A percentile compares a stretch with the other conserved stretches of the same genome.
Conservation (phyloP, 2,329 filamentous ascomycete species). For the Pseudogymnoascus sp. region DNA sequence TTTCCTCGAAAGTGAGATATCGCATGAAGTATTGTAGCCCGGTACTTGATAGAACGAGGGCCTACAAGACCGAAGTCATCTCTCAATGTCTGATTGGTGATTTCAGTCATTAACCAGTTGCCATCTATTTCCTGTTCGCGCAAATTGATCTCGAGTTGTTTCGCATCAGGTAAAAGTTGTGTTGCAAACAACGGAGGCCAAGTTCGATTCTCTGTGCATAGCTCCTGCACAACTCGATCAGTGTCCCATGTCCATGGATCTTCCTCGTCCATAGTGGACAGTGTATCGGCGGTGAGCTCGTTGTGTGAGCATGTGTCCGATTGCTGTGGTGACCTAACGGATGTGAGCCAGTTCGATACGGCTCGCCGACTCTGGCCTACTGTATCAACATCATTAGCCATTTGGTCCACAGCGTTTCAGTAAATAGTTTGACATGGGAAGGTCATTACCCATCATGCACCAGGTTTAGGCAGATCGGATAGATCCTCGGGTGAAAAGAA, state of each 20-base stretch:
- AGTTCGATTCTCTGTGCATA: conserved; percentile 50
- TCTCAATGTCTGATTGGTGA: conserved; percentile 20
- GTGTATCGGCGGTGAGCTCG: neutral
- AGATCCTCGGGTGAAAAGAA: neutral
- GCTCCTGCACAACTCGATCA: conserved; percentile 56
- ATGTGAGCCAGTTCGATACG: conserved; percentile 7
- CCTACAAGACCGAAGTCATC: conserved; percentile 22
- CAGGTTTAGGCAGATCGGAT: neutral
- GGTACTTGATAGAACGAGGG: neutral
- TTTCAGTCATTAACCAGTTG: conserved; percentile 18
- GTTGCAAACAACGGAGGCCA: conserved; percentile 31
- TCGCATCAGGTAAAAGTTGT: neutral
- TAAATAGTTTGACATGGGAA: neutral
- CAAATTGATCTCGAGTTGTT: neutral
- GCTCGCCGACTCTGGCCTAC: conserved; percentile 1
- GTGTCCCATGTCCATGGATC: conserved; percentile 73
- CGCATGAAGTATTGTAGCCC: conserved; percentile 6
- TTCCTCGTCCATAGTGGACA: conserved; percentile 28
- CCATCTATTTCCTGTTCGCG: conserved; percentile 15
- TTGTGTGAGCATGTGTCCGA: conserved; percentile 1
- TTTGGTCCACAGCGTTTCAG: neutral
- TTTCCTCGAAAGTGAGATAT: neutral
- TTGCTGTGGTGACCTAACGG: neutral
- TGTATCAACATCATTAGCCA: neutral
- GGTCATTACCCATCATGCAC: neutral